Evolutionary conservation across 176 grass and related monocot genomes (phyloP).

Genomic region (Puccinellia tenuiflora): DNA sequence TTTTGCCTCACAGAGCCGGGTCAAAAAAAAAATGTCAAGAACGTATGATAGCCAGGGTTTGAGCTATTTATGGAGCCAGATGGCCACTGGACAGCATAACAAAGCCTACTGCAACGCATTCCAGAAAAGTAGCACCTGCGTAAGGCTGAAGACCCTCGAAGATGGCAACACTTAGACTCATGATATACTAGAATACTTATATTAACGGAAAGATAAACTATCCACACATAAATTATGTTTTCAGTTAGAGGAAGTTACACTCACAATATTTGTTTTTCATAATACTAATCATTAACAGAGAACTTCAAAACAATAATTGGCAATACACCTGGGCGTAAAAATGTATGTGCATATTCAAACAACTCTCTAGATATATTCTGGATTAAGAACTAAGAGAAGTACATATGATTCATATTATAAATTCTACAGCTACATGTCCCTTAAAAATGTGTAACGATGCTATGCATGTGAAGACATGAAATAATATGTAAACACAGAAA

Average conservation of each 20-base stretch:
- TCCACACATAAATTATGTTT: not conserved
- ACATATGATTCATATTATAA: not conserved
- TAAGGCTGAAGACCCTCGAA: not conserved
- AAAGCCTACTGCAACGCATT: not conserved
- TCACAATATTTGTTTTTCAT: not conserved
- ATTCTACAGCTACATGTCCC: not conserved
- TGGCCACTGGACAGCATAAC: not conserved
- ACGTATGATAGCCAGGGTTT: not conserved
- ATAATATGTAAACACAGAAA: not conserved
- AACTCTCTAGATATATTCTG: constrained; percentile 13
- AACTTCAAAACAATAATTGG: not conserved
- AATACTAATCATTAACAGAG: not conserved
- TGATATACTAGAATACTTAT: not conserved
- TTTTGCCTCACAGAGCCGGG: no score
- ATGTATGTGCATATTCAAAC: not conserved
- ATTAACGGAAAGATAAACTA: not conserved
- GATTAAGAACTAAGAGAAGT: not conserved
- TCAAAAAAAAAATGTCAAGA: not conserved
- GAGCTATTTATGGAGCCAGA: not conserved
- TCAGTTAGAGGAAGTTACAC: not conserved
- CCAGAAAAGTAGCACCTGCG: not conserved
- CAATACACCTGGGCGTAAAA: not conserved
- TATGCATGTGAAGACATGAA: not conserved
- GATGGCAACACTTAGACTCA: not conserved
- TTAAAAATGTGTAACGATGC: not conserved